These are phyloP conservation scores for Stephanodiscus minutulus DNA, from an alignment of 108 stramenopile species.

Conservation along the genomic window DNA sequence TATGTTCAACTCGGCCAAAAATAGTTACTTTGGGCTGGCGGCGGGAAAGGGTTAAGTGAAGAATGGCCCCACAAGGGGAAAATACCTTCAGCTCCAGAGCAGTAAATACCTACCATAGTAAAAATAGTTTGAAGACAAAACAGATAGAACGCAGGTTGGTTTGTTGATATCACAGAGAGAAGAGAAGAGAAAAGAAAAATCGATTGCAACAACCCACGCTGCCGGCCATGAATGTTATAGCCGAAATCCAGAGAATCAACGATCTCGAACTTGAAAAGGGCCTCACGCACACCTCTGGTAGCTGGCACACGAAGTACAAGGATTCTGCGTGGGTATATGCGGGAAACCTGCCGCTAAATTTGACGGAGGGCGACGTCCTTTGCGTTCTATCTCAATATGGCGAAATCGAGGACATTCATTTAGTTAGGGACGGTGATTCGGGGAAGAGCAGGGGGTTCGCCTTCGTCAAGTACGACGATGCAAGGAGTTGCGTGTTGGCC, in stretches of 20 bases:
- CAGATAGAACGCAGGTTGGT: no score
- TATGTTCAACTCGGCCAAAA: no score
- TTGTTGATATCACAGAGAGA: background rate
- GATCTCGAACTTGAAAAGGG: conserved; percentile 87
- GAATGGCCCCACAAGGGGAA: no score
- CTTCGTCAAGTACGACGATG: conserved; percentile 93
- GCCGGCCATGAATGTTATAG: conserved; percentile 76
- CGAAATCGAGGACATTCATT: conserved; percentile 93
- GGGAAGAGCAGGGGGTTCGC: conserved; percentile 91
- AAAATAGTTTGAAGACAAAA: no score
- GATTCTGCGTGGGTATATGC: conserved; percentile 96
- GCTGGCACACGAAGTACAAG: conserved; percentile 95
- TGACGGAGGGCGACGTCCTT: conserved; percentile 97
- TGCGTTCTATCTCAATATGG: conserved; percentile 95
- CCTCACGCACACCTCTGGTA: conserved; percentile 83
- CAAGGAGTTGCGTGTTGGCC: conserved; percentile 91
- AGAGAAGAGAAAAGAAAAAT: background rate
- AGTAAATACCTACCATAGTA: no score
- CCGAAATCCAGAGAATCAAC: conserved; percentile 91
- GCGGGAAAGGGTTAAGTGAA: no score
- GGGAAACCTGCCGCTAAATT: conserved; percentile 83
- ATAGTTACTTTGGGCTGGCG: no score
- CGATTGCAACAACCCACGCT: background rate
- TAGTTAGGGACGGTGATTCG: conserved; percentile 93
- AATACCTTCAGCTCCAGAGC: no score